These are phyloP conservation scores for Dinochytrium kinnereticum DNA, from an alignment of 371 early-diverging fungal species.

Conservation along the genomic window DNA sequence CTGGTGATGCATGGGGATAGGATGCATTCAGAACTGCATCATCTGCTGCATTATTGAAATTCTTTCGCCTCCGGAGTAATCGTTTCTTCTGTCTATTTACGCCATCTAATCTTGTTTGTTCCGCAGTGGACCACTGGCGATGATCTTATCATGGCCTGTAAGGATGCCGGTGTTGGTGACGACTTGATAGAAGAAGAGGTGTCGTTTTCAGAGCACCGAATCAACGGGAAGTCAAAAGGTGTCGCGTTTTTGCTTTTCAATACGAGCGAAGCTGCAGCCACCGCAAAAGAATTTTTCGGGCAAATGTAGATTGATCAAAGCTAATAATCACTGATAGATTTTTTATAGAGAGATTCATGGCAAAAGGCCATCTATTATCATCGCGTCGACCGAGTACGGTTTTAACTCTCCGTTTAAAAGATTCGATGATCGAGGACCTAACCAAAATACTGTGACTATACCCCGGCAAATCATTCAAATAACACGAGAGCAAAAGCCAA, in stretches of 20 bases:
- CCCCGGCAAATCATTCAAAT: conserved; percentile 29
- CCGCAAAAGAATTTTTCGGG: conserved; percentile 43
- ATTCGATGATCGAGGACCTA: neutral
- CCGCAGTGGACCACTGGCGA: conserved; percentile 51
- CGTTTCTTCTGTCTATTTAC: no score
- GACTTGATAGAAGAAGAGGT: conserved; percentile 37
- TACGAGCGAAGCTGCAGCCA: conserved; percentile 33
- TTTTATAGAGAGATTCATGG: conserved; percentile 38
- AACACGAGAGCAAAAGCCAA: conserved; percentile 21
- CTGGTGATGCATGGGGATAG: no score
- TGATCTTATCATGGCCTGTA: conserved; percentile 36
- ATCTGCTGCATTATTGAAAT: no score
- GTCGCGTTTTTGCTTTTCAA: conserved; percentile 41
- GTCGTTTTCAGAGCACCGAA: conserved; percentile 40
- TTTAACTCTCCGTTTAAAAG: neutral
- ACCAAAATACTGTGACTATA: conserved; percentile 26
- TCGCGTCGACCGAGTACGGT: conserved; percentile 24
- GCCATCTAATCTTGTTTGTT: neutral
- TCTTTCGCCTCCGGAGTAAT: no score
- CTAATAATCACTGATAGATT: conserved; percentile 11
- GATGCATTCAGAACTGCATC: no score
- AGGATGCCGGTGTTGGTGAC: conserved; percentile 39
- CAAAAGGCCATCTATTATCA: conserved; percentile 31
- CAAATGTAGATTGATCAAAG: conserved; percentile 28
- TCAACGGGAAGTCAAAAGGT: conserved; percentile 52